phyloP scores from a whole-genome alignment of 1,284 basidiomycete species.

The Marasmius fiardii region DNA sequence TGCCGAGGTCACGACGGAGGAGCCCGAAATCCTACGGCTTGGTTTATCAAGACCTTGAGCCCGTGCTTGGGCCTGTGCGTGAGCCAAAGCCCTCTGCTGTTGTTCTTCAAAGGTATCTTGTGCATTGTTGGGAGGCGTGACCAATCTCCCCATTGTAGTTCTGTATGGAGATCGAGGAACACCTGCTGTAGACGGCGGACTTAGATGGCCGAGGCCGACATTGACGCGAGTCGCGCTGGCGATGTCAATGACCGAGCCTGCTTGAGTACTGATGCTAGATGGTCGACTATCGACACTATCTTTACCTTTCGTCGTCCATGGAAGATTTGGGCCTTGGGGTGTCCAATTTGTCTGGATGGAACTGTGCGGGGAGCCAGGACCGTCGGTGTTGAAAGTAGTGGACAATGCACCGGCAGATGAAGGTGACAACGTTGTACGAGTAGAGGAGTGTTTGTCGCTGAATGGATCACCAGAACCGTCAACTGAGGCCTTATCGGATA shows the following conservation, averaged over 20 bases:
- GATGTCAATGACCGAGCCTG: slow-evolving; percentile 60
- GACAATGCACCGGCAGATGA: slow-evolving; percentile 36
- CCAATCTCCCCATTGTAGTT: slow-evolving; percentile 58
- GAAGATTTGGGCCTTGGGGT: slow-evolving; percentile 32
- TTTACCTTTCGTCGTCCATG: slow-evolving; percentile 35
- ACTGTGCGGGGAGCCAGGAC: slow-evolving; percentile 21
- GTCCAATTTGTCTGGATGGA: slow-evolving; percentile 32
- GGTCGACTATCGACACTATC: slow-evolving; percentile 43
- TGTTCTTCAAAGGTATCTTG: slow-evolving; percentile 52
- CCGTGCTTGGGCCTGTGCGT: slow-evolving; percentile 54
- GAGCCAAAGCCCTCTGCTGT: slow-evolving; percentile 54
- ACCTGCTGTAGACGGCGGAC: slow-evolving; percentile 26
- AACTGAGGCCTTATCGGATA: slow-evolving; percentile 44
- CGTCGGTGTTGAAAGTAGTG: slow-evolving; percentile 37
- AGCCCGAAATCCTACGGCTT: slow-evolving; percentile 52
- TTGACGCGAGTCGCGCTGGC: slow-evolving; percentile 63
- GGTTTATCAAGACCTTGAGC: slow-evolving; percentile 42
- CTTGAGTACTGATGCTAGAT: slow-evolving; percentile 58
- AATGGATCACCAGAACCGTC: slow-evolving; percentile 52
- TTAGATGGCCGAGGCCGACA: slow-evolving; percentile 41
- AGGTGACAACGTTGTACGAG: slow-evolving; percentile 30
- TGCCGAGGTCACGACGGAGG: slow-evolving; percentile 62
- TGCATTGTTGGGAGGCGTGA: slow-evolving; percentile 39
- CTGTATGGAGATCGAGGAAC: slow-evolving; percentile 46
- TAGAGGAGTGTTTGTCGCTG: slow-evolving; percentile 53